phyloP scores from a whole-genome alignment of 2,329 filamentous ascomycete genomes.

The Ampelomyces quisqualis region DNA sequence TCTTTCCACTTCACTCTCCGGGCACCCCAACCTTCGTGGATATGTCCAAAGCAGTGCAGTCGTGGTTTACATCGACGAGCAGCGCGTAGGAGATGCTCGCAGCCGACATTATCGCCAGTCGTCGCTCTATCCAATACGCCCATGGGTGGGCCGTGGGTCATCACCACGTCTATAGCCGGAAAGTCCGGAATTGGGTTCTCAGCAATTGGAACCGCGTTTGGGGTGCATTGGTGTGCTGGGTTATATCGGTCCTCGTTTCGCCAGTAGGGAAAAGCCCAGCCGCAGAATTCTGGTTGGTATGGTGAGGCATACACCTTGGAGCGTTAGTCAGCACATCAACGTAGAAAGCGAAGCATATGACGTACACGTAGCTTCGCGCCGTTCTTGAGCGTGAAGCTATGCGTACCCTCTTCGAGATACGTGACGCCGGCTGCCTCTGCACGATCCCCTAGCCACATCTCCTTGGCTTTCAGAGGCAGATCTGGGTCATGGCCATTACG shows the following conservation, averaged over 20 bases:
- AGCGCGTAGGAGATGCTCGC: constrained; percentile 56
- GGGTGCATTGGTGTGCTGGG: constrained; percentile 30
- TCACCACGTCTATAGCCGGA: constrained; percentile 55
- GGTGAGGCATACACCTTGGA: constrained; percentile 54
- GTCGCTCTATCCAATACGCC: constrained; percentile 52
- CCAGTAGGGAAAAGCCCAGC: constrained; percentile 58
- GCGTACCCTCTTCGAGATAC: constrained; percentile 58
- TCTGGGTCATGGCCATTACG: constrained; percentile 20
- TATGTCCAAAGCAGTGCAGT: constrained; percentile 65
- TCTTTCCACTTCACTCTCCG: constrained; percentile 44
- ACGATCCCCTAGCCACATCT: constrained; percentile 51
- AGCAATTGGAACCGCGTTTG: constrained; percentile 30
- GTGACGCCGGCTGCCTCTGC: constrained; percentile 51
- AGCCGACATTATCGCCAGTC: constrained; percentile 51
- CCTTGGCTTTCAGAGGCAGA: constrained; percentile 37
- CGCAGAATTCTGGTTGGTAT: constrained; percentile 58
- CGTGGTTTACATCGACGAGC: constrained; percentile 53
- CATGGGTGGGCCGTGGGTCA: constrained; percentile 62
- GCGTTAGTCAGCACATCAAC: constrained; percentile 5
- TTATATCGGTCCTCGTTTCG: constrained; percentile 57
- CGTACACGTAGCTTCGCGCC: constrained; percentile 51
- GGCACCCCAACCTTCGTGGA: constrained; percentile 55
- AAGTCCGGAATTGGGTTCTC: constrained; percentile 48
- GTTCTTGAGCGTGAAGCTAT: constrained; percentile 50
- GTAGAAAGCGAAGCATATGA: background rate